Percentiles rank a stretch among this genome's conserved stretches.
Conservation (phyloP, 106 monocot genomes). For the Platanthera guangdongensis region DNA sequence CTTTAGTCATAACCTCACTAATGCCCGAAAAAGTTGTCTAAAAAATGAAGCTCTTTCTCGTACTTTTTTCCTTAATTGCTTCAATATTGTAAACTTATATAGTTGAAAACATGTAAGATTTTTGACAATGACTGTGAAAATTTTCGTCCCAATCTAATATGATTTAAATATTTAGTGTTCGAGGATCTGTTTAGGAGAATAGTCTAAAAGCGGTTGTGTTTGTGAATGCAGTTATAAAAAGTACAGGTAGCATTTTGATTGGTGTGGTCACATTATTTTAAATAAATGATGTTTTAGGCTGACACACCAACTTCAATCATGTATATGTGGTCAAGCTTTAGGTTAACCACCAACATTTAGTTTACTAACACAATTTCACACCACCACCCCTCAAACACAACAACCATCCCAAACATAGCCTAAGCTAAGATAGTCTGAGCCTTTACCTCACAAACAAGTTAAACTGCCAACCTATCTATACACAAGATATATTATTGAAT, state of each 20-base stretch:
- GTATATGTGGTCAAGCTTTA: too few species aligned
- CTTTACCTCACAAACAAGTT: neutral
- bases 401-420: neutral
- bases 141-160: neutral
- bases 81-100: neutral
- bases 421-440: neutral
- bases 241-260: too few species aligned
- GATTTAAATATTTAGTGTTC: neutral
- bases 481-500: neutral
- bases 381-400: too few species aligned
- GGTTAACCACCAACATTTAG: too few species aligned
- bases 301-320: too few species aligned
- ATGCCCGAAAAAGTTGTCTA: neutral
- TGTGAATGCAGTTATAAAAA: too few species aligned
- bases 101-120: neutral
- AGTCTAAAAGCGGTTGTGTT: too few species aligned
- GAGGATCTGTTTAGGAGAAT: too few species aligned
- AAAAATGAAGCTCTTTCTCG: neutral
- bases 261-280: too few species aligned
- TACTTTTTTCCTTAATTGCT: neutral
- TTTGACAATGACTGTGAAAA: neutral
- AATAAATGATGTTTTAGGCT: too few species aligned
- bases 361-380: too few species aligned
- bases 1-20: too few species aligned
- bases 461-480: neutral